Evolutionary conservation across 1,284 basidiomycete genomes (phyloP), one percentile per base, ranked within the genome.

Genomic region (Leccinum huronense): DNA sequence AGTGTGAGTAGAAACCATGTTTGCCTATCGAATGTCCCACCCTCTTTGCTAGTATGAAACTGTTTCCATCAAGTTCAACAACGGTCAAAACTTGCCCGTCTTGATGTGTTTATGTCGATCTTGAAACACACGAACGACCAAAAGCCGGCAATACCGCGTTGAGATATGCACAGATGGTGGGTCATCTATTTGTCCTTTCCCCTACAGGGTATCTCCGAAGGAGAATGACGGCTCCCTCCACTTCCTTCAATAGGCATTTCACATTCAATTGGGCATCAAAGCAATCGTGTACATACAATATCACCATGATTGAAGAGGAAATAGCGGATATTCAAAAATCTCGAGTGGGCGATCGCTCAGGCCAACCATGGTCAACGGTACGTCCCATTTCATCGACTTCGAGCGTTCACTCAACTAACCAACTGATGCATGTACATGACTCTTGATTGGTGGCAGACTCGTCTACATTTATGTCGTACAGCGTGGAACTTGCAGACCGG

Each of bases 241-340:
- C 1, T 36, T 23, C 2, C 45, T 53, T 14, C 53, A 9, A 23
- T 57, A 95, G 91, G 94, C 95, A 1, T 81, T 91, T 36, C 89
- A 93, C 70, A 76, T 94, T 19, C 86, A 90, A 69, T 94, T 94
- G 0, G 84, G 82, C 63, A 95, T 97, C 79, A 94, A 95, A 71
- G 91, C 93, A 5, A 89, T 91, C 59, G 69, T 93, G 53, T 98
- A 96, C 79, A 98, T 27, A 27, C 23, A 27, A 98, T 76, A 92
- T 97, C 72, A 95, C 95, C 61, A 95, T 97, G 90, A 94, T 98
- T 42, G 89, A 95, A 76, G 95, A 98, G 76, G 97, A 97, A 76
- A 90, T 92, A 0, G 91, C 93, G 0, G 94, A 97, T 89, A 1
- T 80, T 95, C 9, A 86, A 85, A 63, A 94, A 97, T 68, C 81